Percentiles rank a stretch among this genome's conserved stretches.
phyloP scores from a whole-genome alignment of 2,329 filamentous ascomycete species.

The Thermochaetoides dissita region DNA sequence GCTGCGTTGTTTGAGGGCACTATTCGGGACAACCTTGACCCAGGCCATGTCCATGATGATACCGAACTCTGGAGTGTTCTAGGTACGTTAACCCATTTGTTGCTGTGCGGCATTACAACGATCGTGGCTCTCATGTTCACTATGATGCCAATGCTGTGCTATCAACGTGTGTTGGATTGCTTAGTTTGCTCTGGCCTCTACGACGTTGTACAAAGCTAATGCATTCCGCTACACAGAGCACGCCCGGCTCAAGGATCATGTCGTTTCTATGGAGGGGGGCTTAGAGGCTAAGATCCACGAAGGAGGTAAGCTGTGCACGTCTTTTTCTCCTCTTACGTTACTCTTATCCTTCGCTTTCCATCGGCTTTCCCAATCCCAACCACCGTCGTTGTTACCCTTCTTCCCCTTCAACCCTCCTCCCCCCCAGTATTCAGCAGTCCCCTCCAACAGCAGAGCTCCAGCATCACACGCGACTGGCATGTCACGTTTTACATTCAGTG shows the following conservation, averaged over 20 bases:
- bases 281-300: conserved; percentile 85
- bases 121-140: conserved; percentile 4
- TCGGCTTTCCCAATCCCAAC: conserved; percentile 12
- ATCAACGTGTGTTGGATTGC: too few species aligned
- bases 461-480: too few species aligned
- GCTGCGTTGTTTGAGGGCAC: conserved; percentile 65
- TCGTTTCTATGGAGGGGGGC: conserved; percentile 72
- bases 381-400: background rate
- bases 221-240: conserved; percentile 48
- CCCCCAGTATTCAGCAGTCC: background rate
- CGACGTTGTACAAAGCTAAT: conserved; percentile 22
- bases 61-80: conserved; percentile 94
- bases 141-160: too few species aligned
- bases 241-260: conserved; percentile 81
- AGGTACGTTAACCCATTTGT: conserved; percentile 40
- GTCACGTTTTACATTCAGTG: too few species aligned
- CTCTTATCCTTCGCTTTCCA: conserved; percentile 14
- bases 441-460: background rate
- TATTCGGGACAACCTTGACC: conserved; percentile 88
- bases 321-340: conserved; percentile 5
- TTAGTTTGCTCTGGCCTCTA: too few species aligned
- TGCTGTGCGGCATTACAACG: too few species aligned
- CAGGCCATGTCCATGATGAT: conserved; percentile 87
- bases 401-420: background rate
- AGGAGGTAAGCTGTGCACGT: conserved; percentile 55